Percentiles rank a stretch among this genome's conserved stretches.
These are phyloP conservation scores for Gnomoniopsis smithogilvyi DNA, from an alignment of 2,329 filamentous ascomycete species.

Conservation along the genomic window DNA sequence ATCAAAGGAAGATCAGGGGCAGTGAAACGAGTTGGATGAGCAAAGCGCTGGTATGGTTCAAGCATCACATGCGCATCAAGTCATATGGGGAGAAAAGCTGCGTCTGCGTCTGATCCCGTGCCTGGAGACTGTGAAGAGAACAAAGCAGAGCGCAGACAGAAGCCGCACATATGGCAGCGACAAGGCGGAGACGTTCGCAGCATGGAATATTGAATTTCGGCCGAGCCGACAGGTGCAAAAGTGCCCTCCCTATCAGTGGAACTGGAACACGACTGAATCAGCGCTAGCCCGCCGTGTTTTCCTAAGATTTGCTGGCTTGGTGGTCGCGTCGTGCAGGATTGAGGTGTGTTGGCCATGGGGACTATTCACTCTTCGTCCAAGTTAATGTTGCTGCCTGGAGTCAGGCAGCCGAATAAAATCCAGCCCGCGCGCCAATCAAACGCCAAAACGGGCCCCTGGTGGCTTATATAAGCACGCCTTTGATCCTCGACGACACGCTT, in stretches of 20 bases:
- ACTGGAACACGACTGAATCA: background rate
- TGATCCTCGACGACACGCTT: too few species aligned
- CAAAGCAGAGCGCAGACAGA: background rate
- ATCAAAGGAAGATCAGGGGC: background rate
- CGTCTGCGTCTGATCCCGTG: background rate
- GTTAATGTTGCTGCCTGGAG: slow-evolving; percentile 11
- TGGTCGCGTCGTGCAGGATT: background rate
- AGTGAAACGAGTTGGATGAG: background rate
- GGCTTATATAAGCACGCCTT: too few species aligned
- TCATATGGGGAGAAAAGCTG: background rate
- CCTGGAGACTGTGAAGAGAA: background rate
- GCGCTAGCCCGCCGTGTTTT: background rate
- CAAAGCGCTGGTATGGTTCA: too few species aligned
- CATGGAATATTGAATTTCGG: background rate
- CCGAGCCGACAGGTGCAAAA: background rate
- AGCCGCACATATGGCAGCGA: background rate
- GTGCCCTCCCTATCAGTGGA: too few species aligned
- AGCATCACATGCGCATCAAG: background rate
- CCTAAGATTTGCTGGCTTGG: too few species aligned
- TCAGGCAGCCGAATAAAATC: slow-evolving; percentile 7
- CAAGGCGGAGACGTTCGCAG: background rate
- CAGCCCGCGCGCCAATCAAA: background rate
- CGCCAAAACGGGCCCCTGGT: background rate
- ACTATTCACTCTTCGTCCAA: background rate
- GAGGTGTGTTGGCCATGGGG: background rate